Evolutionary conservation across 148 eudicot species (phyloP), one percentile per base, ranked within the genome.

Genomic region (Amaranthus cruentus): DNA sequence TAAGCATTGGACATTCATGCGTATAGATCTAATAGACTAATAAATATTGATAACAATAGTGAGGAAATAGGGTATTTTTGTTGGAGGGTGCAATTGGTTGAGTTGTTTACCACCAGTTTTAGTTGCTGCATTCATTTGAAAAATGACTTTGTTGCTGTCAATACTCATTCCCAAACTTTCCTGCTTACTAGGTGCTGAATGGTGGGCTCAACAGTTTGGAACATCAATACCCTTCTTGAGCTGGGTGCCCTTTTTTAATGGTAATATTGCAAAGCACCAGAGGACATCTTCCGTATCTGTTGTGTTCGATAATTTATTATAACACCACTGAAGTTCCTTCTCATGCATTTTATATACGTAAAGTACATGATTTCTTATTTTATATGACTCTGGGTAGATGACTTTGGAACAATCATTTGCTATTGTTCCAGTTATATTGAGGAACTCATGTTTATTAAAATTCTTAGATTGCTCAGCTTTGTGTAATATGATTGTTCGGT

Each of bases 131-230:
- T 78, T 68, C 11, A 63, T 62, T 57, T 70, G n/a, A 7, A 9
- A 6, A 9, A 4, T 48, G 38, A n/a, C 38, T 38, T 51, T 6
- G 4, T 42, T 50, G 18, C 15, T 55, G 52, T 78, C 49, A n/a
- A 5, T 74, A 28, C 38, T 56, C 57, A 51, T 73, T 2, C 15
- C 21, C 65, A n/a, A 60, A 52, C 9, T 68, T 64, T 73, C 72
- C 12, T 73, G 72, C 58, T 68, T 84, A 68, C 75, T 81, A 96
- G 97, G 97, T 76, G 85, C 96, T 69, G 92, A 90, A 77, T 96
- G 97, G 97, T 95, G 97, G 99, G 92, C 86, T 77, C 96, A 87
- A 78, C 82, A 81, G 42, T 82, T 91, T 74, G 99, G 96, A 70
- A 77, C 79, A 81, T 87, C 92, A 57, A 58, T 95, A 70, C 94